These are phyloP conservation scores for Trifolium subterraneum DNA, from an alignment of 306 rosid genomes.

Conservation along the genomic window DNA sequence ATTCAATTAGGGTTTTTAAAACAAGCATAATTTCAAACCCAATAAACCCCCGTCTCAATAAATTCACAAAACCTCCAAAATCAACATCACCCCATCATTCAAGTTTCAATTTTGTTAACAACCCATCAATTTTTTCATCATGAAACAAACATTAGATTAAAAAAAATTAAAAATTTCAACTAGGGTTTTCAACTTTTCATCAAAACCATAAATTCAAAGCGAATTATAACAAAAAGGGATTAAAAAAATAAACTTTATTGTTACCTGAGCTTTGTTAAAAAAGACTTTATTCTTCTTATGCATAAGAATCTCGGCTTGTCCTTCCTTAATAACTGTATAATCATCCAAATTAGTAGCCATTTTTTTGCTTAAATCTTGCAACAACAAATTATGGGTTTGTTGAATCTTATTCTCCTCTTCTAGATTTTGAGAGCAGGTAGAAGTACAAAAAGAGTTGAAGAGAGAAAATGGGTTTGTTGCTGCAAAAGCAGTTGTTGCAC, in stretches of 20 bases:
- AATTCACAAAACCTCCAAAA: background rate
- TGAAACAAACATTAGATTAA: constrained; percentile 4
- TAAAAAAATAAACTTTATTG: constrained; percentile 33
- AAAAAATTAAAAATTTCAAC: background rate
- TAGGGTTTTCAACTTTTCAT: constrained; percentile 24
- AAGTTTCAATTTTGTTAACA: background rate
- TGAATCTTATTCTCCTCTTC: background rate
- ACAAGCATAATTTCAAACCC: constrained; percentile 24
- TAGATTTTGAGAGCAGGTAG: background rate
- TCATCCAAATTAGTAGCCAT: constrained; percentile 78
- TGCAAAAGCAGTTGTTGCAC: background rate
- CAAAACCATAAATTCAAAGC: constrained; percentile 25
- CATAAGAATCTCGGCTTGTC: constrained; percentile 99
- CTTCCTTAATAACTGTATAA: constrained; percentile 80
- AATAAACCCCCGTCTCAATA: background rate
- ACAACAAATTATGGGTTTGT: constrained; percentile 40
- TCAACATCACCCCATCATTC: constrained; percentile 3
- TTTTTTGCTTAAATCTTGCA: constrained; percentile 50
- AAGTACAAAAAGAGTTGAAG: background rate
- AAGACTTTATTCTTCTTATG: constrained; percentile 88
- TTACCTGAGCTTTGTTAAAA: constrained; percentile 86
- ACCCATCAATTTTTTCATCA: background rate
- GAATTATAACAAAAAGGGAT: background rate
- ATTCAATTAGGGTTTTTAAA: constrained; percentile 5
- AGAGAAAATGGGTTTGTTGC: constrained; percentile 9